Evolutionary conservation across 495 filamentous ascomycete species (phyloP).

Genomic region (Lophiostoma macrostomum): DNA sequence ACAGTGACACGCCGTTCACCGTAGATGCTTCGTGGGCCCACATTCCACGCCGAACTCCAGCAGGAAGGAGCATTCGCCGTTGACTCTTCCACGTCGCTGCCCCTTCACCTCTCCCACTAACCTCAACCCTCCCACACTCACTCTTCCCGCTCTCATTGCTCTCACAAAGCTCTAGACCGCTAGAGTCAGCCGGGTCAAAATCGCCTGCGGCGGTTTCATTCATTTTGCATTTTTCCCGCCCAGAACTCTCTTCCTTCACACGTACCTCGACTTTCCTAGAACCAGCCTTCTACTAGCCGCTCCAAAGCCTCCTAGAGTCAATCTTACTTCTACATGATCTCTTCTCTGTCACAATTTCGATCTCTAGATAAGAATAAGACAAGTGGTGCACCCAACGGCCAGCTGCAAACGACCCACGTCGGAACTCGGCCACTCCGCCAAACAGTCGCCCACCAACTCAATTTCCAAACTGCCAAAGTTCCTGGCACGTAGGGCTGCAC

Average conservation of each 20-base stretch:
- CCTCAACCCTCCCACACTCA: background rate
- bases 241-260: background rate
- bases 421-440: no score
- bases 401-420: no score
- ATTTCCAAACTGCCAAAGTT: no score
- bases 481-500: no score
- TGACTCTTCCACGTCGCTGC: constrained; percentile 16
- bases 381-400: no score
- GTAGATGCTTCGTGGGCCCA: background rate
- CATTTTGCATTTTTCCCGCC: constrained; percentile 25
- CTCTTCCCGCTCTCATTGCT: constrained; percentile 22
- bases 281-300: no score
- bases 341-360: no score
- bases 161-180: constrained; percentile 20
- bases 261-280: background rate
- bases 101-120: constrained; percentile 1
- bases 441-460: no score
- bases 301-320: no score
- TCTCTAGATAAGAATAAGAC: no score
- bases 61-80: constrained; percentile 18
- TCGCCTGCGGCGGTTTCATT: constrained; percentile 19
- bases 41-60: background rate
- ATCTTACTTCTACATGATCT: no score
- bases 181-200: background rate
- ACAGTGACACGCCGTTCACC: background rate